Evolutionary conservation across 2,329 filamentous ascomycete genomes (phyloP).

Genomic region (Ceratocystiopsis minuta): DNA sequence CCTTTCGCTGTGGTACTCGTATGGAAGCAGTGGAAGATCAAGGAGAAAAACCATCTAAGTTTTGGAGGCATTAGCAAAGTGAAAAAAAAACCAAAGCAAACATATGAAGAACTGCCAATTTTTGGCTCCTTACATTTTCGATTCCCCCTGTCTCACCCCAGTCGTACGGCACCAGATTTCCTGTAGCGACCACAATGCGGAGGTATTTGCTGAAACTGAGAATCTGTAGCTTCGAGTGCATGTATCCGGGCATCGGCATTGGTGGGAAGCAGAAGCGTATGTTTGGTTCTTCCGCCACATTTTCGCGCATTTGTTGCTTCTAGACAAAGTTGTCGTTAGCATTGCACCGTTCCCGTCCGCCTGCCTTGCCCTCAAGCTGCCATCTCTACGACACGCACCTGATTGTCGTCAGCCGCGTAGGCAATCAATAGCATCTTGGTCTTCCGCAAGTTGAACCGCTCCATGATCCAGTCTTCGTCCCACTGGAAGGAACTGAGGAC

Average conservation of each 20-base stretch:
- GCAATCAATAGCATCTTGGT: conserved; percentile 47
- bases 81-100: no score
- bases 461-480: conserved; percentile 63
- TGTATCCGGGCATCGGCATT: conserved; percentile 56
- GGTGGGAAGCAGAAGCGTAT: conserved; percentile 65
- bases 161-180: conserved; percentile 70
- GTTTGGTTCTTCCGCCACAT: conserved; percentile 25
- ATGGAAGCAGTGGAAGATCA: conserved; percentile 45
- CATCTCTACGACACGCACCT: conserved; percentile 22
- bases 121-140: conserved; percentile 73
- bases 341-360: background rate
- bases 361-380: no score
- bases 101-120: background rate
- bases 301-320: conserved; percentile 21
- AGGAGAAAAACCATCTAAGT: conserved; percentile 71
- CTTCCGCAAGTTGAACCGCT: conserved; percentile 42
- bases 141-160: conserved; percentile 75
- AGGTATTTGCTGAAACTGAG: conserved; percentile 60
- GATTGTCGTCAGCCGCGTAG: conserved; percentile 31
- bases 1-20: no score
- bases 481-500: conserved; percentile 78
- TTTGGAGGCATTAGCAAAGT: no score
- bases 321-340: background rate
- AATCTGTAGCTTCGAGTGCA: conserved; percentile 91
- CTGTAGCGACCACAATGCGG: conserved; percentile 69